These are phyloP conservation scores for Scedosporium boydii DNA, from an alignment of 2,329 filamentous ascomycete species.

Conservation along the genomic window DNA sequence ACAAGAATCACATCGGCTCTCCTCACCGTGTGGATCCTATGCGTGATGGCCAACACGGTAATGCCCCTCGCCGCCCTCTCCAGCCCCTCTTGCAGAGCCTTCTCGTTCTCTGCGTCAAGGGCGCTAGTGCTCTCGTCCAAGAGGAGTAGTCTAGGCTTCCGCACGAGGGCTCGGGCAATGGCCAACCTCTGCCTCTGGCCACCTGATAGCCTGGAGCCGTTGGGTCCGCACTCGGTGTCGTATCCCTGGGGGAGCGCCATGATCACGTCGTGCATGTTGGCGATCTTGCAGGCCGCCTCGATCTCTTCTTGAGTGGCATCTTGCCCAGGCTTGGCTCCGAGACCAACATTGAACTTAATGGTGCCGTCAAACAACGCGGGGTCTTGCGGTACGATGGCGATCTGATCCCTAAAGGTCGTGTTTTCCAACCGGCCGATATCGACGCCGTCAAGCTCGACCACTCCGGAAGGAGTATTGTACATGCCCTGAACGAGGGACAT, in stretches of 20 bases:
- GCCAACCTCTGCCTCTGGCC: constrained; percentile 72
- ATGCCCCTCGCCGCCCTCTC: constrained; percentile 45
- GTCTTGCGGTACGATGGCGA: constrained; percentile 50
- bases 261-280: constrained; percentile 64
- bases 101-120: constrained; percentile 62
- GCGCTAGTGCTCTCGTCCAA: constrained; percentile 77
- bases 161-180: constrained; percentile 67
- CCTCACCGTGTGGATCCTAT: constrained; percentile 46
- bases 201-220: constrained; percentile 64
- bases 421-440: constrained; percentile 33
- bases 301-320: constrained; percentile 51
- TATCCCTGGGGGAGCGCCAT: constrained; percentile 54
- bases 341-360: constrained; percentile 44
- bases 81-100: constrained; percentile 57
- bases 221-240: constrained; percentile 58
- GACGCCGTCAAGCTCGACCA: constrained; percentile 32
- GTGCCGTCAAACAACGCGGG: constrained; percentile 48
- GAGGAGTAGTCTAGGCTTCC: constrained; percentile 62
- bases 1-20: constrained; percentile 50
- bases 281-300: constrained; percentile 54
- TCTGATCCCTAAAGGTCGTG: constrained; percentile 37
- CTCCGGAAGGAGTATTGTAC: constrained; percentile 32
- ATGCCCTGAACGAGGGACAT: constrained; percentile 45
- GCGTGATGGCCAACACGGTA: constrained; percentile 50
- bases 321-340: constrained; percentile 44